Percentiles rank a stretch among this genome's conserved stretches.
These are phyloP conservation scores for Eucalyptus paniculata DNA, from an alignment of 345 rosid genomes.

Conservation along the genomic window DNA sequence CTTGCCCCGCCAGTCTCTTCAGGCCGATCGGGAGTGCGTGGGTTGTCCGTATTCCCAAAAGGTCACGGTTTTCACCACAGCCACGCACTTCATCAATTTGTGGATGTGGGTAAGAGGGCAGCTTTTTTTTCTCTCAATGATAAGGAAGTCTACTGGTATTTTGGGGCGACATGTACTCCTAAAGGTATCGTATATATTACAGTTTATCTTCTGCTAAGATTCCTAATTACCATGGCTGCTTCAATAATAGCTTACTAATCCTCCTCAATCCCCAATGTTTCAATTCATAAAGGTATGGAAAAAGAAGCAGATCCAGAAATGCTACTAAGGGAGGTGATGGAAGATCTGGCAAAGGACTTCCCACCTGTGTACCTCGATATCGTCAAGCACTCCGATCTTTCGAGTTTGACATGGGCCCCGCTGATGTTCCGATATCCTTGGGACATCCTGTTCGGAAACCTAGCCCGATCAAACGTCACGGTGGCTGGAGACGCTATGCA, in stretches of 20 bases:
- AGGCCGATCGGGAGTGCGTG: constrained; percentile 17
- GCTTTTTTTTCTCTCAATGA: constrained; percentile 12
- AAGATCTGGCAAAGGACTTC: neutral
- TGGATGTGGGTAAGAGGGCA: constrained; percentile 11
- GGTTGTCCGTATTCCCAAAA: constrained; percentile 12
- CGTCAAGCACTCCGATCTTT: constrained; percentile 3
- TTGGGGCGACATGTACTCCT: neutral
- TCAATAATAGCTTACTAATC: neutral
- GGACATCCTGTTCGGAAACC: constrained; percentile 11
- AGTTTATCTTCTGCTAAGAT: neutral
- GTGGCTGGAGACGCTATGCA: constrained; percentile 46
- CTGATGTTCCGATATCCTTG: constrained; percentile 23
- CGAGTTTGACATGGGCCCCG: constrained; percentile 12
- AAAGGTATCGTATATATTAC: neutral
- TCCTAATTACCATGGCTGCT: neutral
- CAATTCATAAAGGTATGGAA: neutral
- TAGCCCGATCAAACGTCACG: constrained; percentile 12
- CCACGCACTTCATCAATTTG: neutral
- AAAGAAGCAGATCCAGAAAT: neutral
- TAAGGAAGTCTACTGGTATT: constrained; percentile 14
- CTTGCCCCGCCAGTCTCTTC: constrained; percentile 6
- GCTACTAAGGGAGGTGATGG: constrained; percentile 3
- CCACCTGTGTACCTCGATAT: constrained; percentile 6
- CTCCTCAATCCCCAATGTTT: neutral
- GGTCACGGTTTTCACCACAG: constrained; percentile 10